These are phyloP conservation scores for Thermoascus crustaceus DNA, from an alignment of 2,329 filamentous ascomycete species.

Conservation along the genomic window DNA sequence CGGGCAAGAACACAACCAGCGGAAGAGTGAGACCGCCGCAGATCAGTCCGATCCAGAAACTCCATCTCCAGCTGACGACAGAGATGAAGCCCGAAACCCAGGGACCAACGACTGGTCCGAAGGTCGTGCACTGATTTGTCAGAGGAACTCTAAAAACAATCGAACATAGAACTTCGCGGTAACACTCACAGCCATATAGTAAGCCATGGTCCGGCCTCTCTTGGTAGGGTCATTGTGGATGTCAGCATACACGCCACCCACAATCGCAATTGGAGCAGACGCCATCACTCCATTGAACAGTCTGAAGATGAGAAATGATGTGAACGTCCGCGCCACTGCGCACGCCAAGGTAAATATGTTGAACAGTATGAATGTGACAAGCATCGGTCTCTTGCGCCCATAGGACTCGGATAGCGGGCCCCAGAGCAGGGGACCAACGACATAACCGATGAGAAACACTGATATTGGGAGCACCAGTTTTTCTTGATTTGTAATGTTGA, in stretches of 20 bases:
- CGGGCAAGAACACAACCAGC: constrained; percentile 54
- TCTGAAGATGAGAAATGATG: constrained; percentile 37
- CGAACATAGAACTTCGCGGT: neutral
- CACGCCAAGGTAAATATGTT: constrained; percentile 37
- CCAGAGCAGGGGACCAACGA: constrained; percentile 37
- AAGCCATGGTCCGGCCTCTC: constrained; percentile 33
- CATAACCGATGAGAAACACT: constrained; percentile 34
- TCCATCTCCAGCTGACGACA: constrained; percentile 39
- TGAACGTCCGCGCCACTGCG: constrained; percentile 36
- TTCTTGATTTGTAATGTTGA: constrained; percentile 24
- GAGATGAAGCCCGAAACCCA: constrained; percentile 40
- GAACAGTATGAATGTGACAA: constrained; percentile 43
- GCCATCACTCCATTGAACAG: constrained; percentile 38
- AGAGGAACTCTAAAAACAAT: neutral
- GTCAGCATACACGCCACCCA: constrained; percentile 41
- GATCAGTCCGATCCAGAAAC: constrained; percentile 57
- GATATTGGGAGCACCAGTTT: constrained; percentile 33
- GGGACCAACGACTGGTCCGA: constrained; percentile 38
- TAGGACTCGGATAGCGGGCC: constrained; percentile 38
- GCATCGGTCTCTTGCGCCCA: constrained; percentile 36
- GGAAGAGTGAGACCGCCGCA: constrained; percentile 53
- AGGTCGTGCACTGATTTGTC: constrained; percentile 24
- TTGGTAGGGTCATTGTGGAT: constrained; percentile 39
- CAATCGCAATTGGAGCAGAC: constrained; percentile 37
- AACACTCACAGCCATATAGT: constrained; percentile 34